Evolutionary conservation across 768 basidiomycete genomes (phyloP), one percentile per base, ranked within the genome.

Genomic region (Gymnopilus junonius): DNA sequence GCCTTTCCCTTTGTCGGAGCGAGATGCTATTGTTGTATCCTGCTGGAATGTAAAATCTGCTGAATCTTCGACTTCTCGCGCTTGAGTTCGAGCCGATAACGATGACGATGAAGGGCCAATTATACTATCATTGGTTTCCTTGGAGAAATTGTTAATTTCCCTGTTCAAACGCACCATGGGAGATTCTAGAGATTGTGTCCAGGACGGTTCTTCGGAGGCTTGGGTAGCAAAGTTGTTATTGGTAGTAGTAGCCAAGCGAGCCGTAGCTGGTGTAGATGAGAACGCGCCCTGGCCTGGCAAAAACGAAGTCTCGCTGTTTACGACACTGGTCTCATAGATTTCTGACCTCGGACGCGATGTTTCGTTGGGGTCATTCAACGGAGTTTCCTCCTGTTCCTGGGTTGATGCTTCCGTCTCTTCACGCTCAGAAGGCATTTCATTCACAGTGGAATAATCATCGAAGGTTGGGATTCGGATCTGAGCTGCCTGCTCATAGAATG

Each of bases 401-500:
- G 68, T 70, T 8, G 71, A 63, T 31, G 71, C 68, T 58, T 74
- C 72, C 3, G 60, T 25, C 23, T 78, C 74, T 42, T 79, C 79
- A 17, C 74, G 65, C 60, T 82, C 76, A 0, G 82, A 82, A 6
- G 80, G 76, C 20, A 81, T 77, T 42, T 87, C 88, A 50, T 85
- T 81, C 42, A 80, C 78, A 7, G 79, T 83, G n/a, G 84, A 86
- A 62, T 86, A 83, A 59, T 93, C 89, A 14, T 88, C 93, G 34
- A 83, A 87, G 1, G 87, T 87, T 4, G 91, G 89, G 45, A 95
- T 90, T 40, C 89, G 87, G 29, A 95, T 90, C 68, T 94, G 90
- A 3, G 97, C 96, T 8, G 95, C 94, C 62, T 92, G 87, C 71
- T 98, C 95, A 72, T 95, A 98, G 82, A 99, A 99, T 0, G 93